Evolutionary conservation across 805 yeast species (phyloP).

Genomic region (Saturnispora bothae): DNA sequence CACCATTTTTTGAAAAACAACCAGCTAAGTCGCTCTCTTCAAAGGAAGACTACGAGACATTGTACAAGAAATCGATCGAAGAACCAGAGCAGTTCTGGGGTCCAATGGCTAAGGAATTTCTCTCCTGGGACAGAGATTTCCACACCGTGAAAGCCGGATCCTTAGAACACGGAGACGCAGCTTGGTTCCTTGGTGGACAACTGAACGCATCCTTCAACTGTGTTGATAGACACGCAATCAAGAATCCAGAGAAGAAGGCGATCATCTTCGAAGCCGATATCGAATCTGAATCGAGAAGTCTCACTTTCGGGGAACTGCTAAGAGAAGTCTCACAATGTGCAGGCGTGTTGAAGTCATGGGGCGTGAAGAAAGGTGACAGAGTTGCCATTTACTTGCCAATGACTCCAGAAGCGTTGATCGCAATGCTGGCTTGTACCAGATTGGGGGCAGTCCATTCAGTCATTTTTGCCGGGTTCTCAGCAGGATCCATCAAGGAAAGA

Average conservation of each 20-base stretch:
- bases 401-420: slow-evolving; percentile 92
- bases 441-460: slow-evolving; percentile 95
- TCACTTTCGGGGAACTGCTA: slow-evolving; percentile 81
- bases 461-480: slow-evolving; percentile 91
- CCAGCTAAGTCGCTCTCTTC: slow-evolving; percentile 50
- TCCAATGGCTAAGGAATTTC: slow-evolving; percentile 56
- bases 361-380: slow-evolving; percentile 88
- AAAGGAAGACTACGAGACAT: slow-evolving; percentile 54
- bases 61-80: slow-evolving; percentile 66
- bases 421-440: slow-evolving; percentile 89
- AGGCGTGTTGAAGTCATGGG: slow-evolving; percentile 70
- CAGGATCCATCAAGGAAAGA: slow-evolving; percentile 87
- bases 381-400: slow-evolving; percentile 95
- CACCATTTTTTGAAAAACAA: slow-evolving; percentile 44
- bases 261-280: slow-evolving; percentile 92
- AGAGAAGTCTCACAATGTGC: slow-evolving; percentile 81
- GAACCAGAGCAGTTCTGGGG: slow-evolving; percentile 79
- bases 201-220: slow-evolving; percentile 89
- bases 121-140: slow-evolving; percentile 76
- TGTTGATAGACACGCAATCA: slow-evolving; percentile 90
- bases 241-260: slow-evolving; percentile 76
- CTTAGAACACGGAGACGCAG: slow-evolving; percentile 64
- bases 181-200: slow-evolving; percentile 93
- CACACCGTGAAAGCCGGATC: slow-evolving; percentile 53
- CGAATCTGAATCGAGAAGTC: slow-evolving; percentile 54